These are phyloP conservation scores for Gynochthodes officinalis DNA, from an alignment of 257 asterid genomes.

Conservation along the genomic window DNA sequence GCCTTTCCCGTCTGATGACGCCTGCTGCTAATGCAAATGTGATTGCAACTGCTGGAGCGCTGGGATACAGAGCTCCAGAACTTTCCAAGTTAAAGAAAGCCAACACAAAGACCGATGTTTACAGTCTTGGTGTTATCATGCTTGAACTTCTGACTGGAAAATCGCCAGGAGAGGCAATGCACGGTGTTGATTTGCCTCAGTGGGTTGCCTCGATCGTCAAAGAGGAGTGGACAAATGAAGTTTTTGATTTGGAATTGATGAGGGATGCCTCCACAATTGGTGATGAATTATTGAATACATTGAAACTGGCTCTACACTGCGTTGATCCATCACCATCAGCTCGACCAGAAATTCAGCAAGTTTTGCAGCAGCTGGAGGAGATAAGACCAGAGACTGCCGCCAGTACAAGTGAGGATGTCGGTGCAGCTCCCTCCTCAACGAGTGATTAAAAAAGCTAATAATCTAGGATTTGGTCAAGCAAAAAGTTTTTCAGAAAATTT, in stretches of 20 bases:
- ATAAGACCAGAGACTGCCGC: slow-evolving; percentile 59
- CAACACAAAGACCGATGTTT: slow-evolving; percentile 77
- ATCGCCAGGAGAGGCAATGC: slow-evolving; percentile 80
- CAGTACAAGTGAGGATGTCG: slow-evolving; percentile 60
- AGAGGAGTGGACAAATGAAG: slow-evolving; percentile 98
- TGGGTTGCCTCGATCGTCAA: slow-evolving; percentile 97
- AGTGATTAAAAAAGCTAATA: slow-evolving; percentile 31
- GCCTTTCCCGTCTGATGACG: slow-evolving; percentile 84
- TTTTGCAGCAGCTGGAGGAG: slow-evolving; percentile 82
- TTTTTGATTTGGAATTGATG: slow-evolving; percentile 88
- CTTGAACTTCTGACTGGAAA: slow-evolving; percentile 88
- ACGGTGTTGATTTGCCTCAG: slow-evolving; percentile 77
- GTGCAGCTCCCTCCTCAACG: slow-evolving; percentile 32
- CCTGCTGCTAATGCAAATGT: slow-evolving; percentile 86
- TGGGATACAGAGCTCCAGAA: slow-evolving; percentile 95
- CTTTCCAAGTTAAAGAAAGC: slow-evolving; percentile 90
- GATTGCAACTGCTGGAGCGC: slow-evolving; percentile 84
- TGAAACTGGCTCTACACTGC: slow-evolving; percentile 88
- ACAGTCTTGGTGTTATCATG: slow-evolving; percentile 86
- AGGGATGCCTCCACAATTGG: slow-evolving; percentile 84
- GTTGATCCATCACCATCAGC: slow-evolving; percentile 84
- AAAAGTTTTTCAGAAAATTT: too few relatives aligned
- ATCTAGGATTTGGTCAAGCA: neutral
- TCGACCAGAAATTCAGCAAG: slow-evolving; percentile 73
- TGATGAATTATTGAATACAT: slow-evolving; percentile 71